These are phyloP conservation scores for Cryptosporidium sp. DNA, from an alignment of 169 alveolate genomes.

Conservation along the genomic window DNA sequence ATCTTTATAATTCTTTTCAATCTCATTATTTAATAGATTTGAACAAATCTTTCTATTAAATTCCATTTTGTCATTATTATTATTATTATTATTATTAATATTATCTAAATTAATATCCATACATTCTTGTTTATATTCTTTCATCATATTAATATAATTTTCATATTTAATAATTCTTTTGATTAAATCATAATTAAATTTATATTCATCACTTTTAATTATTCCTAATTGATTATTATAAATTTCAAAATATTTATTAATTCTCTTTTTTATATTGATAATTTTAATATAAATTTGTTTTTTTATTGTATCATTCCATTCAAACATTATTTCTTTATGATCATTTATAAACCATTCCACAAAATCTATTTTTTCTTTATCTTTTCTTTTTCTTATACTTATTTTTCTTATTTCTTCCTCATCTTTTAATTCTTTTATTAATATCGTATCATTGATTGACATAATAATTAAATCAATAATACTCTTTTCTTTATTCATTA, in stretches of 20 bases:
- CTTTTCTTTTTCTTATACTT: background rate
- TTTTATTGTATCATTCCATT: slow-evolving; percentile 22
- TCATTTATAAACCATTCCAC: slow-evolving; percentile 43
- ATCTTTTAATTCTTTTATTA: too few species aligned
- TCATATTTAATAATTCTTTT: slow-evolving; percentile 73
- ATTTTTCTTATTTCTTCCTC: too few species aligned
- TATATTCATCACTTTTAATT: background rate
- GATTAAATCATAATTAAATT: slow-evolving; percentile 63
- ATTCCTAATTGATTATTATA: too few species aligned
- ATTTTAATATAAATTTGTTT: background rate
- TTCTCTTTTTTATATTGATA: slow-evolving; percentile 8
- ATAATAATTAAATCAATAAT: slow-evolving; percentile 40
- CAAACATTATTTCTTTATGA: slow-evolving; percentile 4
- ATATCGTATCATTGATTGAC: slow-evolving; percentile 49
- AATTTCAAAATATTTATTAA: background rate
- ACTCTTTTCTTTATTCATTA: slow-evolving; percentile 8
- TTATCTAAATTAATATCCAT: background rate
- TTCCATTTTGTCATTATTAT: background rate
- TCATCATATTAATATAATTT: background rate
- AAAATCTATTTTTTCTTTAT: slow-evolving; percentile 44
- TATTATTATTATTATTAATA: too few species aligned
- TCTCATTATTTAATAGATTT: background rate
- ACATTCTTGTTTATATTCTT: background rate
- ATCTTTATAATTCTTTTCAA: background rate
- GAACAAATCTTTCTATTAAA: background rate